A percentile compares a stretch with the other conserved stretches of the same genome.
Evolutionary conservation across 495 filamentous ascomycete species (phyloP).

Genomic region (Aspergillus steynii): DNA sequence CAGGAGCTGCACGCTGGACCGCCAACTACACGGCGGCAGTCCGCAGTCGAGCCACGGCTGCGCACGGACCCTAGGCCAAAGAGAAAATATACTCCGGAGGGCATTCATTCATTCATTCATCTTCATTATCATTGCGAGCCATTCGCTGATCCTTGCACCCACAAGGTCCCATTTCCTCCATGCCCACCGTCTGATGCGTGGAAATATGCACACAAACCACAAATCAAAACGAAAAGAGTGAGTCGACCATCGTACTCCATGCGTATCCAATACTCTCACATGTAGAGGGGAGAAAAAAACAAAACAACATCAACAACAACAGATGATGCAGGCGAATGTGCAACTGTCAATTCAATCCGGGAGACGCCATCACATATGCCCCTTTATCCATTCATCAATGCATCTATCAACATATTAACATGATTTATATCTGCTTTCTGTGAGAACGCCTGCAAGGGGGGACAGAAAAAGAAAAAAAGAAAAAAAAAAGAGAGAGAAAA

Average conservation of each 20-base stretch:
- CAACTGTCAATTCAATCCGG: neutral
- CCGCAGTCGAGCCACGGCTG: neutral
- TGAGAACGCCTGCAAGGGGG: neutral
- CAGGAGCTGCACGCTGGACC: no score
- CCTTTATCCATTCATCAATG: neutral
- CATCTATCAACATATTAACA: neutral
- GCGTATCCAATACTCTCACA: neutral
- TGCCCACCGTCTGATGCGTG: neutral
- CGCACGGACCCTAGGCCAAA: neutral
- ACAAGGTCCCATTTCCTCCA: neutral
- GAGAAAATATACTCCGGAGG: neutral
- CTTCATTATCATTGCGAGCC: neutral
- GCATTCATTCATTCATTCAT: neutral
- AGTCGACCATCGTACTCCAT: neutral
- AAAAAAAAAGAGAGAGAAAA: neutral
- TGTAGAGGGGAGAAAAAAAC: neutral
- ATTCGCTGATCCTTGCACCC: neutral
- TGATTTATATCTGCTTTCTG: neutral
- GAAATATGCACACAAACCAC: neutral
- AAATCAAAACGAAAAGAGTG: neutral
- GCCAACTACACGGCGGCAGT: no score
- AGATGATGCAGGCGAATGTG: neutral
- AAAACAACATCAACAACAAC: neutral
- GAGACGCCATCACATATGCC: neutral
- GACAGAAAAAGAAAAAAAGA: neutral